A percentile compares a stretch with the other conserved stretches of the same genome.
phyloP scores from a whole-genome alignment of 2,329 filamentous ascomycete genomes.

The Didymella glomerata region DNA sequence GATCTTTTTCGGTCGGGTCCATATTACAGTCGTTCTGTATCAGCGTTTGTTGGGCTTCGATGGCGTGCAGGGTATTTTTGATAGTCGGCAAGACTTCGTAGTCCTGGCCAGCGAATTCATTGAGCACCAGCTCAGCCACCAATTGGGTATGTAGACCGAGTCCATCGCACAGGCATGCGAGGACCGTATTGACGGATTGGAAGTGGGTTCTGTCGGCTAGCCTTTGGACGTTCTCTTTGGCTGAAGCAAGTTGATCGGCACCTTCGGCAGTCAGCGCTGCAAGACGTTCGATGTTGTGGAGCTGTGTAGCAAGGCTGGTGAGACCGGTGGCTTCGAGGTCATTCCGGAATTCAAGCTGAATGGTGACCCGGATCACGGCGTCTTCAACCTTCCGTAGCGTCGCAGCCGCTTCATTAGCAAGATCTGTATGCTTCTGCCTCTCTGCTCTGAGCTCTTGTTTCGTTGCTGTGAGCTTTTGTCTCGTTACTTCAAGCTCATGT shows the following conservation, averaged over 20 bases:
- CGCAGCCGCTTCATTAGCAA: not conserved
- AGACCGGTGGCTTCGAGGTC: not conserved
- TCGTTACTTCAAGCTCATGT: too few relatives aligned
- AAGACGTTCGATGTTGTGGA: not conserved
- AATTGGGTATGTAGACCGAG: not conserved
- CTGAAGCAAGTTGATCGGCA: not conserved
- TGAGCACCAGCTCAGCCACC: not conserved
- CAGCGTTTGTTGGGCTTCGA: not conserved
- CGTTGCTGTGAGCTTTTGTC: too few relatives aligned
- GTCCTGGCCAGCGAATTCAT: not conserved
- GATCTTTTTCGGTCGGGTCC: not conserved
- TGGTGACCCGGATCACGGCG: not conserved
- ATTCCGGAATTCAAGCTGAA: not conserved
- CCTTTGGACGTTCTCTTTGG: not conserved
- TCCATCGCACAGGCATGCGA: not conserved
- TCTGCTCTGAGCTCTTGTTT: not conserved
- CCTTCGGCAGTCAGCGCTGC: not conserved
- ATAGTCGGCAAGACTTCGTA: not conserved
- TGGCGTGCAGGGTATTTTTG: not conserved
- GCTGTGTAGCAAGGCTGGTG: not conserved
- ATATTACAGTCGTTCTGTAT: not conserved
- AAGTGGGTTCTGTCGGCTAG: not conserved
- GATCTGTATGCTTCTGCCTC: not conserved
- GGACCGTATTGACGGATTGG: not conserved
- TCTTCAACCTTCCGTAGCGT: not conserved